Percentiles rank a stretch among this genome's conserved stretches.
Conservation (phyloP, 1,284 basidiomycete genomes). For the Sphagnurus paluster region DNA sequence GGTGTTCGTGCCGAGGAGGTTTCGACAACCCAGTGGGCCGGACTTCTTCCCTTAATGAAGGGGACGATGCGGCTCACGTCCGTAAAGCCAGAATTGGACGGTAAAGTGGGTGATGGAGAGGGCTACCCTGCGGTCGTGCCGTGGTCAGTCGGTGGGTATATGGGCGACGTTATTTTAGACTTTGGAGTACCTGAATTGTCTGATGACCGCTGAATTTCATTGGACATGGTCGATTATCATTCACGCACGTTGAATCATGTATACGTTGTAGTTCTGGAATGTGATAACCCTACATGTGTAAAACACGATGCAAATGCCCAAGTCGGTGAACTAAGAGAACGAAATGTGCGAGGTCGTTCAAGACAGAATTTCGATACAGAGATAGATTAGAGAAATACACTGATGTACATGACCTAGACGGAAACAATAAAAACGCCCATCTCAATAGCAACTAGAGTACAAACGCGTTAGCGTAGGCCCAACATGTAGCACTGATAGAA, state of each 20-base stretch:
- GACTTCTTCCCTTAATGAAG: slow-evolving; percentile 17
- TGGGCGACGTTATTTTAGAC: slow-evolving; percentile 16
- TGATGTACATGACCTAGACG: slow-evolving; percentile 20
- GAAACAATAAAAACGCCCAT: slow-evolving; percentile 12
- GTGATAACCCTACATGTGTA: too few relatives aligned
- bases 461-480: neutral
- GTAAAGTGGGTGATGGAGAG: slow-evolving; percentile 23
- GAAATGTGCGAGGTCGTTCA: neutral
- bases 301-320: too few relatives aligned
- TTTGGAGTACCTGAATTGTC: slow-evolving; percentile 4
- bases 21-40: slow-evolving; percentile 22
- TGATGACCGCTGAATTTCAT: neutral
- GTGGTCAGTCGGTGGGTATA: slow-evolving; percentile 17
- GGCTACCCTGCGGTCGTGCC: slow-evolving; percentile 23
- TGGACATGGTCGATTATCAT: neutral
- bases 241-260: too few relatives aligned
- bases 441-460: slow-evolving; percentile 1
- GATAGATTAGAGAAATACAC: slow-evolving; percentile 25
- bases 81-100: slow-evolving; percentile 17
- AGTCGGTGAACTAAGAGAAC: too few relatives aligned
- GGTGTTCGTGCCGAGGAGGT: slow-evolving; percentile 21
- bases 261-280: too few relatives aligned
- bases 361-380: slow-evolving; percentile 5
- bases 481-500: neutral
- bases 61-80: slow-evolving; percentile 13